Base-by-base conservation (phyloP, 1,139 yeast species). In the Geotrichum cucujoidarum region DNA sequence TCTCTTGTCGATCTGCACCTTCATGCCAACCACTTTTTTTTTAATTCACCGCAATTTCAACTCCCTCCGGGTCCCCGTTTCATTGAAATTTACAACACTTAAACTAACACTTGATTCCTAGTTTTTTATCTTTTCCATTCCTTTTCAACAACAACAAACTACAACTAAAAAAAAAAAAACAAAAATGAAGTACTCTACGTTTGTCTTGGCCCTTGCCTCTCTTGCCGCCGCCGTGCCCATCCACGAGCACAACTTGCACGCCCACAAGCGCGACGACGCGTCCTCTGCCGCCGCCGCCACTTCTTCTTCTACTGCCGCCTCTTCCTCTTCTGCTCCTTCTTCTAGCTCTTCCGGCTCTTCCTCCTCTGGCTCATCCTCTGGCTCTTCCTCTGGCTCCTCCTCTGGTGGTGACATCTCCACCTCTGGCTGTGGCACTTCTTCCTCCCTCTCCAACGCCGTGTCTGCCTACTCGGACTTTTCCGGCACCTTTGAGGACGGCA, bases 401-500 rank as follows among this genome's bases (percentile, higher is more conserved):
- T 24, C 40, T 16, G 11, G 20, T 10, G 32, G 32, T 25, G 40
- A 47, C 27, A 16, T 37, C 18, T 40, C 66, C 16, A 44, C 69
- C 24, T 46, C 65, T 22, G 66, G 42, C 49, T 63, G 52, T 30
- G 50, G 56, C 18, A 30, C 48, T 39, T 59, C 71, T 33, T 13
- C 24, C 16, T 65, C 71, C 43, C 74, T 75, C 48, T 68, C 74
- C 58, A 50, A 62, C 47, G 88, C 88, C 61, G 74, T 85, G 59
- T 53, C 71, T 29, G 70, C 74, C 51, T 83, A 74, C 69, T 58
- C 68, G 40, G 68, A 66, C 60, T 86, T 89, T 60, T 59, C 77
- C 47, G 68, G 66, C 48, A 69, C 72, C 53, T 90, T 90, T 73
- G 74, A 76, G 66, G 97, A 92, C 65, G 97, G 97, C 64, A 76